Base-by-base conservation (phyloP, 371 early-diverging fungal species). In the Dinochytrium kinnereticum region DNA sequence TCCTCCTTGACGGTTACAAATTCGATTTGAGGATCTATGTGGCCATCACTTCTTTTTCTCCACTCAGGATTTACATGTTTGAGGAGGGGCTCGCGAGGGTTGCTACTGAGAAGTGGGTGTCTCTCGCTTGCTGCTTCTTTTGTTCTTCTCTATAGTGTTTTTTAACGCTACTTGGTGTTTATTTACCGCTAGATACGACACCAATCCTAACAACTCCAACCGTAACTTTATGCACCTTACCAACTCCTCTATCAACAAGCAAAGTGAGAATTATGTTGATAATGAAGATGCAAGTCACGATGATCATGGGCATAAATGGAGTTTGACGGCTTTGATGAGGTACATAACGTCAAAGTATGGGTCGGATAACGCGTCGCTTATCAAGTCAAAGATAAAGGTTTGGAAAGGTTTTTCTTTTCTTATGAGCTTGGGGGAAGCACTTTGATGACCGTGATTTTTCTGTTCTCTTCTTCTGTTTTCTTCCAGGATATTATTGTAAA, bases 61-160 rank as follows among this genome's bases (percentile, higher is more conserved):
- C 75, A 19, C 64, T 75, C n/a, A 26, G 75, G 36, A 65, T 75
- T 7, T 75, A 70, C 66, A 70, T 75, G 75, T 75, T 53, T 50
- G 39, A 75, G n/a, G 75, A 75, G 67, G 75, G 75, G 5, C n/a
- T 70, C 13, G 38, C 37, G 1, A 28, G 59, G 30, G 33, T 55
- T 31, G 66, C 70, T 10, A 59, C 72, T 17, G 68, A 53, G 36
- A 21, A 30, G 57, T 72, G 33, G 3, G 64, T 19, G n/a, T n/a
- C n/a, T n/a, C n/a, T 28, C 26, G 34, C 21, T 69, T 26, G 33
- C 17, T 37, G 17, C 21, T 7, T 39, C 61, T 53, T 15, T 30
- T 10, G 33, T 36, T 21, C n/a, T 24, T 31, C 65, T 24, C 31
- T 38, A 39, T n/a, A 26, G 10, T 36, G 15, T 37, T 59, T 38